These are phyloP conservation scores for Tetrapisispora nanseiensis DNA, from an alignment of 805 yeast species.

Conservation along the genomic window DNA sequence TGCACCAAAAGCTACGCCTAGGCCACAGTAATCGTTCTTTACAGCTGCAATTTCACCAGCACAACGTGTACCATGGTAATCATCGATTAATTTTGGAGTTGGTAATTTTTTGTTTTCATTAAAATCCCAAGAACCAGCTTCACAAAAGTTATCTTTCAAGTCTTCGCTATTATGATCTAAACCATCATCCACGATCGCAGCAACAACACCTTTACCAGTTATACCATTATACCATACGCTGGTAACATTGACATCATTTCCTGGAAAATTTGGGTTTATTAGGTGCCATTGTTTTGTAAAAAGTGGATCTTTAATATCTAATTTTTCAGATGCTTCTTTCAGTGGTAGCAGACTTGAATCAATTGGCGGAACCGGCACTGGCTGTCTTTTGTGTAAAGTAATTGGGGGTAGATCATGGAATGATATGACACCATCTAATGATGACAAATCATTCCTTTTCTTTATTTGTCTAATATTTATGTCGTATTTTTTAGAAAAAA, in stretches of 20 bases:
- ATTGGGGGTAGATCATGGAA: conserved; percentile 49
- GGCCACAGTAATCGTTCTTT: conserved; percentile 78
- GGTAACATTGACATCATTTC: conserved; percentile 78
- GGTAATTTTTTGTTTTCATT: conserved; percentile 71
- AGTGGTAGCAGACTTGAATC: conserved; percentile 46
- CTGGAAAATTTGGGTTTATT: conserved; percentile 60
- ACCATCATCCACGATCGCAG: conserved; percentile 93
- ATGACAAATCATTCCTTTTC: conserved; percentile 10
- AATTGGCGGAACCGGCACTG: conserved; percentile 36
- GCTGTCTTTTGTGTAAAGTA: conserved; percentile 44
- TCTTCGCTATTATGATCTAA: conserved; percentile 74
- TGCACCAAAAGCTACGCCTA: conserved; percentile 88
- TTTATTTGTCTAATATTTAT: conserved; percentile 4
- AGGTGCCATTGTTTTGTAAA: conserved; percentile 87
- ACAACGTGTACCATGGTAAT: conserved; percentile 93
- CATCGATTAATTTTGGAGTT: conserved; percentile 69
- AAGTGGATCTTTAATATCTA: conserved; percentile 72
- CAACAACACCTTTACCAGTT: conserved; percentile 73
- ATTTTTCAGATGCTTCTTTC: conserved; percentile 38
- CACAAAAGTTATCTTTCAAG: conserved; percentile 54
- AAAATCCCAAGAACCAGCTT: conserved; percentile 87
- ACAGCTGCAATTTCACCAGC: conserved; percentile 95
- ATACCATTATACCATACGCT: conserved; percentile 77
- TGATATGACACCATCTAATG: conserved; percentile 24
- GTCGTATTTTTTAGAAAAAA: conserved; percentile 43